Evolutionary conservation across 192 early-diverging fungal species (phyloP), one percentile per base, ranked within the genome.

Genomic region (Oehlia diaphana): DNA sequence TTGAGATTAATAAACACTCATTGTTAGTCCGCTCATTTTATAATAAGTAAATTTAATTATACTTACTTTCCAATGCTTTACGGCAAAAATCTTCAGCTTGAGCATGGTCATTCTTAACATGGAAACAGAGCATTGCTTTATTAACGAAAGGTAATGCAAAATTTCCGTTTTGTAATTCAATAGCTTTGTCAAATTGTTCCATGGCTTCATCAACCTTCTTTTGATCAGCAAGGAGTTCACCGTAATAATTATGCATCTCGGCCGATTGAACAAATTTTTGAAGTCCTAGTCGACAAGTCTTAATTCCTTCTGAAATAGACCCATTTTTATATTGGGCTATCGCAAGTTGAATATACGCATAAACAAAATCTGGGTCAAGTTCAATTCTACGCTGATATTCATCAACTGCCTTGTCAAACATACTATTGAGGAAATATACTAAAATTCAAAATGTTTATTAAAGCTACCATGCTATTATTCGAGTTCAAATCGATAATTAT

Each of bases 161-260:
- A 81, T 94, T 95, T 67, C 86, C 86, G 5, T 88, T 85, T 81
- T 94, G 92, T 79, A 98, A 84, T 73, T 92, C 87, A 62, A 96
- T 90, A 1, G 97, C 95, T 84, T 96, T 97, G 77, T 94, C 93
- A 81, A 99, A 98, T 75, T 91, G 90, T 14, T 90, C 88, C 78
- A 92, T 84, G 2, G 97, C 97, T 83, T 96, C 93, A 16, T 92
- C 90, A 47, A 93, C 92, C 35, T 89, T 87, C 76, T 93, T 92
- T 81, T 95, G 93, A 80, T 99, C 97, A 69, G 94, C 85, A 50
- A 98, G 83, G 28, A 99, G 87, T 87, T 99, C 98, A 82, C 96
- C 98, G 63, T 97, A 96, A 85, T 98, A 99, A 88, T 99, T 99
- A 90, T 92, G 95, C 28, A 97, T 92, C 82, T 99, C 98, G 58